These are phyloP conservation scores for Phialemoniopsis sp. DNA, from an alignment of 2,329 filamentous ascomycete genomes.

Conservation along the genomic window DNA sequence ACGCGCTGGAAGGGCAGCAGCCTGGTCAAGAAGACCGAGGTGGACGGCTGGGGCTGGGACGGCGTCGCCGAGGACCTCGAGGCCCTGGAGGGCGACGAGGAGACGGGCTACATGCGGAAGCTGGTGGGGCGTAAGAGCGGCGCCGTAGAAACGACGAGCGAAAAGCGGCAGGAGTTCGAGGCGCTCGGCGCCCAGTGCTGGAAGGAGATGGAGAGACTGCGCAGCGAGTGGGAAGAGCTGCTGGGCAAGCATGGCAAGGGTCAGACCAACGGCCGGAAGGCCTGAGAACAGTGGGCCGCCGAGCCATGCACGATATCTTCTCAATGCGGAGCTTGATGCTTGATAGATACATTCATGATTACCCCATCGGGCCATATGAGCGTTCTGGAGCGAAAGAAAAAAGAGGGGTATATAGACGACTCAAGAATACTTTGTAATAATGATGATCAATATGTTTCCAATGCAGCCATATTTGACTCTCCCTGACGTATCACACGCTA, in stretches of 20 bases:
- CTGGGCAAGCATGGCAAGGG: constrained; percentile 12
- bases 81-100: constrained; percentile 29
- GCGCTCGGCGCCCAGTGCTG: constrained; percentile 57
- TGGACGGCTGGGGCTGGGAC: constrained; percentile 79
- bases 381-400: no score
- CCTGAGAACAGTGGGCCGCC: no score
- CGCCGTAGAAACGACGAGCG: constrained; percentile 54
- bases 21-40: constrained; percentile 71
- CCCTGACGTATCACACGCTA: no score
- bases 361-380: no score
- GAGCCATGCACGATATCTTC: no score
- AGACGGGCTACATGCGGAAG: constrained; percentile 42
- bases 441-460: no score
- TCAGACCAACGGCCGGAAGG: no score
- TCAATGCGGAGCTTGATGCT: no score
- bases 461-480: no score
- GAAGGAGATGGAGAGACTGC: constrained; percentile 68
- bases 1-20: constrained; percentile 49
- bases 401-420: no score
- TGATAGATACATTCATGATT: no score
- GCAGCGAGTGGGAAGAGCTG: constrained; percentile 59
- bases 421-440: no score
- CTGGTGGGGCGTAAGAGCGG: constrained; percentile 56
- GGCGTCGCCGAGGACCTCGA: constrained; percentile 49
- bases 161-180: constrained; percentile 59